Percentiles rank a stretch among this genome's conserved stretches.
Conservation (phyloP, 371 early-diverging fungal genomes). For the Mucor piriformis region DNA sequence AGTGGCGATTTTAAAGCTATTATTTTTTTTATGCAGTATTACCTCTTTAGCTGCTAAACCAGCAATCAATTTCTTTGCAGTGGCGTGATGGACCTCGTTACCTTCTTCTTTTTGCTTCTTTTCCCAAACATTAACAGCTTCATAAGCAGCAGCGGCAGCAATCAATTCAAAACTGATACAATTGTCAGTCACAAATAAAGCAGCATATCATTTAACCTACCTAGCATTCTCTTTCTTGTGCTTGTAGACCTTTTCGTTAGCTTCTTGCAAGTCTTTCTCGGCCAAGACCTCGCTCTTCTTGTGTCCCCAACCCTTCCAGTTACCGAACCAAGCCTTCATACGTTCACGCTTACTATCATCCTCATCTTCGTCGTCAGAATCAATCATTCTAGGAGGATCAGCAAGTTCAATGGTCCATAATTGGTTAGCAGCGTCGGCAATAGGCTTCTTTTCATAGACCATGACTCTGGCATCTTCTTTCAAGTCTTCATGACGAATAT, state of each 20-base stretch:
- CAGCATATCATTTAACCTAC: conserved; percentile 1
- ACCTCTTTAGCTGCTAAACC: conserved; percentile 49
- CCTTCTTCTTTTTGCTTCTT: conserved; percentile 34
- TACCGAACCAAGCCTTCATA: conserved; percentile 38
- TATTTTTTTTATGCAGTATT: not conserved
- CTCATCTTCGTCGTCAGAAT: conserved; percentile 36
- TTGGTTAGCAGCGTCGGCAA: conserved; percentile 29
- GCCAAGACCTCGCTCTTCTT: conserved; percentile 27
- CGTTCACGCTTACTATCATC: conserved; percentile 39
- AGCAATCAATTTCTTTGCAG: conserved; percentile 53
- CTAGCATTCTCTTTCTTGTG: conserved; percentile 35
- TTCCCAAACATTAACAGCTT: conserved; percentile 52
- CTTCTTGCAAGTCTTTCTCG: conserved; percentile 34
- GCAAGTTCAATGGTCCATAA: conserved; percentile 30
- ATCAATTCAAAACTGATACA: conserved; percentile 44
- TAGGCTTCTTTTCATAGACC: conserved; percentile 26
- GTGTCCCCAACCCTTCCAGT: conserved; percentile 35
- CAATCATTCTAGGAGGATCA: conserved; percentile 30
- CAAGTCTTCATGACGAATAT: conserved; percentile 29
- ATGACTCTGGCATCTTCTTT: conserved; percentile 30
- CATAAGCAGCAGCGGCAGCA: conserved; percentile 59
- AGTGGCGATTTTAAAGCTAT: not conserved
- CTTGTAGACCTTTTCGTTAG: conserved; percentile 38
- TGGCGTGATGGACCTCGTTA: conserved; percentile 33
- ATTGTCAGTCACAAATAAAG: not conserved